These are phyloP conservation scores for Exophiala sp. DNA, from an alignment of 2,329 filamentous ascomycete species.

Conservation along the genomic window DNA sequence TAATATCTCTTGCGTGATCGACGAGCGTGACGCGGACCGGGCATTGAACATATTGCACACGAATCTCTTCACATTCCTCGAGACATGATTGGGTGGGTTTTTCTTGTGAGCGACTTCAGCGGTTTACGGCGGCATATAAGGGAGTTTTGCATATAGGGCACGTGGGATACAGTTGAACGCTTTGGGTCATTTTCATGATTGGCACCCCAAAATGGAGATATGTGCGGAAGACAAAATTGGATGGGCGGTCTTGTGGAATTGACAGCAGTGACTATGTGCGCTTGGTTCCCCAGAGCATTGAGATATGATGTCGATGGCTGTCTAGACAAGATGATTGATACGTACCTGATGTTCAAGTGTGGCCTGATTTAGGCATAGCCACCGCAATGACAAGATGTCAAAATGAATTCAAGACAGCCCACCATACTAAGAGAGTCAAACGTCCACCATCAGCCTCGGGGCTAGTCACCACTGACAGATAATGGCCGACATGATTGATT, in stretches of 20 bases:
- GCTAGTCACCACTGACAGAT: not conserved
- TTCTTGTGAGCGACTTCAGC: conserved; percentile 13
- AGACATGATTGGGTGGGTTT: conserved; percentile 44
- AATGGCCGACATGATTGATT: not conserved
- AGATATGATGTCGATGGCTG: conserved; percentile 8
- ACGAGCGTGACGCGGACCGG: conserved; percentile 80
- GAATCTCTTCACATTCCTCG: conserved; percentile 91
- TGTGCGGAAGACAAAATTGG: conserved; percentile 3
- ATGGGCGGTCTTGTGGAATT: not conserved
- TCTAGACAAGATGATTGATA: conserved; percentile 1
- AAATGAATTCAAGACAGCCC: not conserved
- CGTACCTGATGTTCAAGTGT: not conserved
- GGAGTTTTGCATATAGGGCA: conserved; percentile 15
- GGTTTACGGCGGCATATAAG: conserved; percentile 4
- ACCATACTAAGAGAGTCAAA: not conserved
- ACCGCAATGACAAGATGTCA: conserved; percentile 4
- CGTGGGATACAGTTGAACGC: conserved; percentile 2
- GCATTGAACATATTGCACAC: conserved; percentile 96
- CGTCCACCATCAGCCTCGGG: not conserved
- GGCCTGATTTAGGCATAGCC: conserved; percentile 1
- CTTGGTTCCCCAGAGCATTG: conserved; percentile 1
- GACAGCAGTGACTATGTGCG: conserved; percentile 4
- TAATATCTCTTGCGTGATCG: conserved; percentile 97
- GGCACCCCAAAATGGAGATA: conserved; percentile 2
- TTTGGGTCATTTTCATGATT: not conserved